Evolutionary conservation across 441 rosid species (phyloP), one percentile per base, ranked within the genome.

Genomic region (Aquilaria agallochum): DNA sequence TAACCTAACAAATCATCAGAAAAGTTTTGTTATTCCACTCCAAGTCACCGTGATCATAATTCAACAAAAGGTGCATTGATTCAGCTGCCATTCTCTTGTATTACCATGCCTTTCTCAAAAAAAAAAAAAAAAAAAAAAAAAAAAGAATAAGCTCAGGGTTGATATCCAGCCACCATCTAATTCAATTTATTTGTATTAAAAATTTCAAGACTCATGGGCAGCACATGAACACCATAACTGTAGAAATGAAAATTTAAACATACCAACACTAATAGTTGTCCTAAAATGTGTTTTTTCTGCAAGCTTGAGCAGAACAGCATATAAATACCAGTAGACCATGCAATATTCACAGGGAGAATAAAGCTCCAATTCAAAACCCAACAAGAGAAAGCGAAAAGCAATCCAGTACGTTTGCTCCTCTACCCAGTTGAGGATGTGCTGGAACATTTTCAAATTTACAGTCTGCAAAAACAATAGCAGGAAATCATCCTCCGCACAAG

Each of bases 341-440:
- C 97, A 88, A 78, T 85, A 89, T 79, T 95, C 98, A 67, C 78
- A 66, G 0, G 89, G 82, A 58, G 97, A 88, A 77, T 89, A 95
- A 55, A 92, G 97, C 60, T 95, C 98, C 83, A 95, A 77, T 55
- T 95, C 97, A 69, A 95, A 95, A 56, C 99, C 99, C 78, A 92
- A 78, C 55, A 78, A 71, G 60, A 95, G 91, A 82, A 88, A 95
- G 52, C 95, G 89, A 60, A 76, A 81, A 52, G 96, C 97, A 72
- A 92, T 89, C 99, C 99, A 95, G 71, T 86, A 84, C 33, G 89
- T 85, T 80, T 88, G 95, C 86, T 91, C 97, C 74, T 95, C 97
- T 73, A 89, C 82, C 97, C 97, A 89, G 69, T 79, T 62, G 54
- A 88, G 95, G 58, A 95, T 76, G 47, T 86, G 83, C 51, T 84